phyloP scores from a whole-genome alignment of 352 stramenopile genomes.

The Pythium aristosporum region DNA sequence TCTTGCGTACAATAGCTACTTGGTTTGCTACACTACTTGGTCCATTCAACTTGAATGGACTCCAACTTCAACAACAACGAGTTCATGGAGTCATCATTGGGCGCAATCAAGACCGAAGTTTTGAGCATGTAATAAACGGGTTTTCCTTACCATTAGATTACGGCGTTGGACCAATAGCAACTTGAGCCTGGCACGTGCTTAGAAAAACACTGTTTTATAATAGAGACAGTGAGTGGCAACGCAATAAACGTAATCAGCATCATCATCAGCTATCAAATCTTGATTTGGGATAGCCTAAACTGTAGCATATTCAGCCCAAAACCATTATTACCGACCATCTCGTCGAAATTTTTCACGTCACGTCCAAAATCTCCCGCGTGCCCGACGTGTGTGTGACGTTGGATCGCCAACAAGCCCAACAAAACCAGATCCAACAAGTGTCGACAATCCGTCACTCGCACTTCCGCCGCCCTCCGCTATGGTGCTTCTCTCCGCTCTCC shows the following conservation, averaged over 20 bases:
- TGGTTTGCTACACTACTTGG: too few relatives aligned
- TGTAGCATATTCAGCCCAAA: not conserved
- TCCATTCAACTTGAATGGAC: too few relatives aligned
- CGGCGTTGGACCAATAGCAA: not conserved
- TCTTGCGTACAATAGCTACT: too few relatives aligned
- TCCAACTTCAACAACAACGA: too few relatives aligned
- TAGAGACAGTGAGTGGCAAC: conserved; percentile 8
- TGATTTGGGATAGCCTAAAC: too few relatives aligned
- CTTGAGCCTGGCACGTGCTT: too few relatives aligned
- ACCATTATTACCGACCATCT: not conserved
- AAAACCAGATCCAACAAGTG: conserved; percentile 4
- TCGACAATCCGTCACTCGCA: not conserved
- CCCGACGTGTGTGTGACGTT: not conserved
- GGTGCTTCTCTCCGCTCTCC: conserved; percentile 52
- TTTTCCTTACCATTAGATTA: not conserved
- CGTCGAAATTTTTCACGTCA: not conserved
- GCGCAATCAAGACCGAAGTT: not conserved
- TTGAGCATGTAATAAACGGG: not conserved
- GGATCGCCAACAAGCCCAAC: conserved; percentile 5
- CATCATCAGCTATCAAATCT: too few relatives aligned
- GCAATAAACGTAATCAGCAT: too few relatives aligned
- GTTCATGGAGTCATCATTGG: not conserved
- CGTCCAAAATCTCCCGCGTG: not conserved
- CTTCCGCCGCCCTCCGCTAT: conserved; percentile 21
- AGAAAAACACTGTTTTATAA: not conserved